Base-by-base conservation (phyloP, 495 filamentous ascomycete species). In the Penicillium subrubescens region DNA sequence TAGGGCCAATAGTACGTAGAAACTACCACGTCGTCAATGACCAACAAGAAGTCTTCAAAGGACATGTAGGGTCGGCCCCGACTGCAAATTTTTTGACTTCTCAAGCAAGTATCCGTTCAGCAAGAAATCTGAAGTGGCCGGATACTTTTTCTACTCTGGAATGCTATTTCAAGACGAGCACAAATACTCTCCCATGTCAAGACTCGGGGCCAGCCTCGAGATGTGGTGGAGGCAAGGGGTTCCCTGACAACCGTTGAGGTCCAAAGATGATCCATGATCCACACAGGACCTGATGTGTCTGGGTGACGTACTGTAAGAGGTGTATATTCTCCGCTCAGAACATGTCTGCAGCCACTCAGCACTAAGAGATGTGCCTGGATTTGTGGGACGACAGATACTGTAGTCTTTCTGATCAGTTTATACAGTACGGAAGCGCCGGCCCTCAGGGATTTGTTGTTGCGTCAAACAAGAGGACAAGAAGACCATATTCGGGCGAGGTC, bases 81-180 rank as follows among this genome's bases (percentile, higher is more conserved):
- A 35, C 53, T 58, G 61, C 37, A 52, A 57, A n/a, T 35, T 53
- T 4, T 33, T 39, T 34, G 57, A 57, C 25, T 34, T 48, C 35
- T 57, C 57, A 62, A 54, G 70, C 61, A 68, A 61, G 62, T 68
- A 62, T 48, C 68, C 70, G 68, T 61, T 34, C 8, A 62, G 48
- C 44, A 63, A 53, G 37, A 39, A 57, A 62, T 5, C 51, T 27
- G 29, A 54, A 44, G 25, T 17, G 5, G 10, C 37, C 46, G 27
- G 46, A 60, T 46, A 39, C 12, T 31, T 53, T 63, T 59, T 60
- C 44, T 56, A 66, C 25, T n/a, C 63, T 54, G 59, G 71, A 61
- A 69, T 61, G 61, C 50, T 63, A 59, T 50, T 29, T 17, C 23
- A 33, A 50, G 53, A 31, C 52, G 39, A 2, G 25, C 33, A 19